Conservation (phyloP, 768 basidiomycete species). For the Rhizopogon roseolus region DNA sequence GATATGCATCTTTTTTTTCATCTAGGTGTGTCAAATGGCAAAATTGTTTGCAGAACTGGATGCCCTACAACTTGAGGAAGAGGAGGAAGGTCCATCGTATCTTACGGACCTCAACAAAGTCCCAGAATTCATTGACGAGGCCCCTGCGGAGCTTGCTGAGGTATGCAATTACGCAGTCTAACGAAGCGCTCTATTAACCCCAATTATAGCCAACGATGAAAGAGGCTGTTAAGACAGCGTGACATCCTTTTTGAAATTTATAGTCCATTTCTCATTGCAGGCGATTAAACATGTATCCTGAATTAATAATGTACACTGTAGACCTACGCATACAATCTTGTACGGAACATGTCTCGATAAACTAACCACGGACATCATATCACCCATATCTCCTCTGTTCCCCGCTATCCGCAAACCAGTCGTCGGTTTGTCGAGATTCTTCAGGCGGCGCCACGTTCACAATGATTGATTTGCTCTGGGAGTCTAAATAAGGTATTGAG, state of each 20-base stretch:
- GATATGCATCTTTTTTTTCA: conserved; percentile 11
- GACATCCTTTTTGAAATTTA: not conserved
- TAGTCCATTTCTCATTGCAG: not conserved
- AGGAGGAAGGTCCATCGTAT: conserved; percentile 89
- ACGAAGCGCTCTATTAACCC: not conserved
- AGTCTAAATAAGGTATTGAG: conserved; percentile 41
- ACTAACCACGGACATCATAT: conserved; percentile 8
- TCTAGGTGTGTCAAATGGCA: conserved; percentile 1
- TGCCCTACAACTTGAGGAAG: conserved; percentile 86
- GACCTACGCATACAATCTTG: conserved; percentile 1
- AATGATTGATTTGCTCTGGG: conserved; percentile 80
- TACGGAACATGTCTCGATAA: not conserved
- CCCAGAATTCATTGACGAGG: conserved; percentile 90
- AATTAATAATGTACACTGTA: conserved; percentile 12
- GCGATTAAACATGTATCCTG: conserved; percentile 1
- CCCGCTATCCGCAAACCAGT: conserved; percentile 69
- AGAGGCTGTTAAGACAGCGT: conserved; percentile 55
- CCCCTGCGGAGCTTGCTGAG: conserved; percentile 68
- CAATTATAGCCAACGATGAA: conserved; percentile 36
- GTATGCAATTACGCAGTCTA: conserved; percentile 29
- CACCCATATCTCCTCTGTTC: conserved; percentile 63
- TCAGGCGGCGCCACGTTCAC: conserved; percentile 64
- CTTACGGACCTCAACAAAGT: conserved; percentile 79
- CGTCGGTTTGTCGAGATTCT: conserved; percentile 56
- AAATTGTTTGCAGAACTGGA: conserved; percentile 68